These are phyloP conservation scores for Hansenula sp. DNA, from an alignment of 1,139 yeast species.

Conservation along the genomic window DNA sequence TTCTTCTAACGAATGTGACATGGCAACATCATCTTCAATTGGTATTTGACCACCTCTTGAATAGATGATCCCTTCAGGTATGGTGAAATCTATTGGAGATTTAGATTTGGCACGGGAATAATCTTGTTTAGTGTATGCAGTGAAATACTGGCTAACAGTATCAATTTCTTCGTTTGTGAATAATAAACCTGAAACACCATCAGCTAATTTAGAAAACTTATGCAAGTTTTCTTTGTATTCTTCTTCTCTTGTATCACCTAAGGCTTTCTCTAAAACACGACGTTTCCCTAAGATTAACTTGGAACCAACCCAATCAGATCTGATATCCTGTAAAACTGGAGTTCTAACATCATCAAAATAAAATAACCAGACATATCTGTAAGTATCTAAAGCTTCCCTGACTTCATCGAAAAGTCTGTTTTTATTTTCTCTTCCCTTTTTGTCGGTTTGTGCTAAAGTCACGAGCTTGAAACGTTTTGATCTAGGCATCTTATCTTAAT, in stretches of 20 bases:
- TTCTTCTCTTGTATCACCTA: constrained; percentile 83
- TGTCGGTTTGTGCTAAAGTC: constrained; percentile 94
- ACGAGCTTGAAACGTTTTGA: constrained; percentile 91
- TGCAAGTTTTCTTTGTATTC: constrained; percentile 86
- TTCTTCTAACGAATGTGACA: constrained; percentile 94
- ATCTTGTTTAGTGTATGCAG: constrained; percentile 72
- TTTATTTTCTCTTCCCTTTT: constrained; percentile 91
- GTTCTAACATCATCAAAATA: constrained; percentile 92
- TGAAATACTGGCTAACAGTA: constrained; percentile 82
- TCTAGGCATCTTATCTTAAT: constrained; percentile 93
- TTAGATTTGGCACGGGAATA: constrained; percentile 85
- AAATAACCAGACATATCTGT: constrained; percentile 79
- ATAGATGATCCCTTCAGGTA: constrained; percentile 88
- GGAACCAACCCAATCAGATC: constrained; percentile 91
- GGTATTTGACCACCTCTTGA: constrained; percentile 95
- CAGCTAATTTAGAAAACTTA: constrained; percentile 51
- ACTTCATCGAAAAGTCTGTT: constrained; percentile 88
- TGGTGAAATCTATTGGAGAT: constrained; percentile 76
- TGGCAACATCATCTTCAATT: constrained; percentile 88
- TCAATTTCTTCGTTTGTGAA: constrained; percentile 85
- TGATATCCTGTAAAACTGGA: constrained; percentile 87
- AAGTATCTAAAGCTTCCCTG: constrained; percentile 74
- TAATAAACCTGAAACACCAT: constrained; percentile 82
- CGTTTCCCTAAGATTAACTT: constrained; percentile 87
- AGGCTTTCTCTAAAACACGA: constrained; percentile 87